These are phyloP conservation scores for Phlebiopsis flavidoalba DNA, from an alignment of 768 basidiomycete species.

Conservation along the genomic window DNA sequence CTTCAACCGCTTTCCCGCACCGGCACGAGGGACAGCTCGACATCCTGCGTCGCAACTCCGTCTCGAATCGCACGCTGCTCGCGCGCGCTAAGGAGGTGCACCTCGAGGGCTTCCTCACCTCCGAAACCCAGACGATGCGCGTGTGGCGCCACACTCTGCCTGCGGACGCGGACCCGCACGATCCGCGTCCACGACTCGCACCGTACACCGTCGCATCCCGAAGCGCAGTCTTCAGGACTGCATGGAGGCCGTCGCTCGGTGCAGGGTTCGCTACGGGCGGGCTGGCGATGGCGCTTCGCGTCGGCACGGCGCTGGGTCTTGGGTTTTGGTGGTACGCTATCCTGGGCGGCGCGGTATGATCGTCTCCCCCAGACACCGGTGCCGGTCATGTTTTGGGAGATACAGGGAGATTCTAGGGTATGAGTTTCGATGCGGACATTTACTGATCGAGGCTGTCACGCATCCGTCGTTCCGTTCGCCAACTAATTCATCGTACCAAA, in stretches of 20 bases:
- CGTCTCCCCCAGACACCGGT: constrained; percentile 28
- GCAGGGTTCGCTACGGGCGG: constrained; percentile 74
- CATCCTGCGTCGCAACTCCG: constrained; percentile 52
- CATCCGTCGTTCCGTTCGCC: constrained; percentile 68
- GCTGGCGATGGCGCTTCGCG: constrained; percentile 57
- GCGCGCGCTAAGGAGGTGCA: constrained; percentile 58
- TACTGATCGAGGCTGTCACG: constrained; percentile 76
- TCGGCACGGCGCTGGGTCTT: constrained; percentile 62
- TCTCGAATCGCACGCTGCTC: constrained; percentile 71
- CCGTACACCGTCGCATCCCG: constrained; percentile 45
- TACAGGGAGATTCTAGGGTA: constrained; percentile 72
- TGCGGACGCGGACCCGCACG: constrained; percentile 31
- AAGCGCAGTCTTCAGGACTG: constrained; percentile 79
- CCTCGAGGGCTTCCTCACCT: constrained; percentile 58
- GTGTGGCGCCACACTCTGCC: constrained; percentile 55
- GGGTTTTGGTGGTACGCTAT: constrained; percentile 66
- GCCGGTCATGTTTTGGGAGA: constrained; percentile 41
- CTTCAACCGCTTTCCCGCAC: constrained; percentile 62
- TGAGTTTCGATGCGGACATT: constrained; percentile 52
- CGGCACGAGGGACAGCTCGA: constrained; percentile 83
- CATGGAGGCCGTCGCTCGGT: constrained; percentile 81
- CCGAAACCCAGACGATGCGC: constrained; percentile 47
- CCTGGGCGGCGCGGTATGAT: constrained; percentile 62
- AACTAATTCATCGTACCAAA: constrained; percentile 67
- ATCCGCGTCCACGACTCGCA: constrained; percentile 23